Evolutionary conservation across 495 filamentous ascomycete species (phyloP).

Genomic region (Durotheca rogersii): DNA sequence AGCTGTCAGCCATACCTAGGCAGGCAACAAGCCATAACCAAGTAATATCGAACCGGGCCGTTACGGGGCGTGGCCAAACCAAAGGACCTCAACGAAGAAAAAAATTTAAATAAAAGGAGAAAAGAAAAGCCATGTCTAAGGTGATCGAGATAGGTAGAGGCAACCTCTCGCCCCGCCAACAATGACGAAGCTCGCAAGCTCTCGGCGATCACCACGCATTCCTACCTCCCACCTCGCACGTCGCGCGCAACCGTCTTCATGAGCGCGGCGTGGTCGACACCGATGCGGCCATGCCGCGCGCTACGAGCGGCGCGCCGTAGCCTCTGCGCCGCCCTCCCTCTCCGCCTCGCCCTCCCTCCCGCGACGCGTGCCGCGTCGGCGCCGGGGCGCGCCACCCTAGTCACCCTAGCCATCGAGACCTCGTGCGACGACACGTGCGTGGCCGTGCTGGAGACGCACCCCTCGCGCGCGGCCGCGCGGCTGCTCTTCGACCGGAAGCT

Average conservation of each 20-base stretch:
- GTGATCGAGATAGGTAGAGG: too few species aligned
- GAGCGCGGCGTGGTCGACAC: slow-evolving; percentile 8
- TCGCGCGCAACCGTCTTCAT: slow-evolving; percentile 1
- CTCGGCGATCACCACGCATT: not conserved
- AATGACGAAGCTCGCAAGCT: slow-evolving; percentile 3
- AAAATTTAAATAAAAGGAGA: too few species aligned
- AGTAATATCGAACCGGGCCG: too few species aligned
- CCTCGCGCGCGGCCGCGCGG: slow-evolving; percentile 40
- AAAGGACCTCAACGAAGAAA: too few species aligned
- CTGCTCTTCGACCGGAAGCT: slow-evolving; percentile 81
- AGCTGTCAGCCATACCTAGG: too few species aligned
- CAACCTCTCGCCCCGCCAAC: not conserved
- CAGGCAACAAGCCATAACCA: too few species aligned
- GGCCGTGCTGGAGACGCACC: slow-evolving; percentile 68
- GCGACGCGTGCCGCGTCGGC: too few species aligned
- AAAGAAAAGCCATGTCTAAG: too few species aligned
- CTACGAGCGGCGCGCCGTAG: not conserved
- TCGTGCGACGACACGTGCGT: slow-evolving; percentile 98
- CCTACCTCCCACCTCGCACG: not conserved
- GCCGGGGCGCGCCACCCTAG: slow-evolving; percentile 49
- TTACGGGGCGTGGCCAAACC: too few species aligned
- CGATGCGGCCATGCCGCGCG: not conserved
- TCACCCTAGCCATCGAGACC: slow-evolving; percentile 88
- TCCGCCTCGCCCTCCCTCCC: not conserved
- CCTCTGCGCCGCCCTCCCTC: not conserved